Evolutionary conservation across 2,329 filamentous ascomycete genomes (phyloP).

Genomic region (Monosporascus sp.): DNA sequence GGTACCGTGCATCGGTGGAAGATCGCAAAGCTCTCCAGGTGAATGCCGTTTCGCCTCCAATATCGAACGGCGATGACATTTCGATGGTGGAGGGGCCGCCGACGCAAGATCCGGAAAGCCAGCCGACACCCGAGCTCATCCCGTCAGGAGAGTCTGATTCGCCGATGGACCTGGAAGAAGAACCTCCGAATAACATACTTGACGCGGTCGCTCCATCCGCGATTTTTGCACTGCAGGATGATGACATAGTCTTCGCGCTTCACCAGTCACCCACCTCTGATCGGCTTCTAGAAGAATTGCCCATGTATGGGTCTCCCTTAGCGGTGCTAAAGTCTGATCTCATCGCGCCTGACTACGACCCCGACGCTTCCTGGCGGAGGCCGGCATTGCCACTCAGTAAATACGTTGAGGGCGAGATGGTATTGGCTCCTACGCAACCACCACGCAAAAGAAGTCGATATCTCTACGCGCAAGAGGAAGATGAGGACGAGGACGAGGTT

Average conservation of each 20-base stretch:
- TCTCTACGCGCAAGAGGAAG: conserved; percentile 68
- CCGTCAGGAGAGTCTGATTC: conserved; percentile 59
- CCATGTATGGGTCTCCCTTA: conserved; percentile 66
- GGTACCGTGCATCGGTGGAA: conserved; percentile 60
- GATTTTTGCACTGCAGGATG: conserved; percentile 76
- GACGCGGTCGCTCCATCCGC: conserved; percentile 64
- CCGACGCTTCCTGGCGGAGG: conserved; percentile 68
- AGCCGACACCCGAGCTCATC: conserved; percentile 63
- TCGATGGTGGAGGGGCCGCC: conserved; percentile 29
- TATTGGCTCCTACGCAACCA: conserved; percentile 59
- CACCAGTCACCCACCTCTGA: conserved; percentile 70
- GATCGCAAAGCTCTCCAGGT: conserved; percentile 66
- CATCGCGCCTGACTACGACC: conserved; percentile 53
- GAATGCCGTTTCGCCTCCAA: conserved; percentile 45
- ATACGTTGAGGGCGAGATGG: conserved; percentile 76
- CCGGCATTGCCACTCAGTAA: conserved; percentile 82
- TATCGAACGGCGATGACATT: conserved; percentile 26
- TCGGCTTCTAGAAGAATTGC: conserved; percentile 73
- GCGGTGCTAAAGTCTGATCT: conserved; percentile 54
- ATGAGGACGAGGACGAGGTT: conserved; percentile 40
- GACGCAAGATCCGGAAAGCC: conserved; percentile 31
- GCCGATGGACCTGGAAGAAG: conserved; percentile 39
- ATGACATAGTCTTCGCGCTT: conserved; percentile 76
- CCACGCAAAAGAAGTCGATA: conserved; percentile 77
- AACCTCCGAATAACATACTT: conserved; percentile 24